Base-by-base conservation (phyloP, 2,329 filamentous ascomycete species). In the Fusarium sarcochroum region DNA sequence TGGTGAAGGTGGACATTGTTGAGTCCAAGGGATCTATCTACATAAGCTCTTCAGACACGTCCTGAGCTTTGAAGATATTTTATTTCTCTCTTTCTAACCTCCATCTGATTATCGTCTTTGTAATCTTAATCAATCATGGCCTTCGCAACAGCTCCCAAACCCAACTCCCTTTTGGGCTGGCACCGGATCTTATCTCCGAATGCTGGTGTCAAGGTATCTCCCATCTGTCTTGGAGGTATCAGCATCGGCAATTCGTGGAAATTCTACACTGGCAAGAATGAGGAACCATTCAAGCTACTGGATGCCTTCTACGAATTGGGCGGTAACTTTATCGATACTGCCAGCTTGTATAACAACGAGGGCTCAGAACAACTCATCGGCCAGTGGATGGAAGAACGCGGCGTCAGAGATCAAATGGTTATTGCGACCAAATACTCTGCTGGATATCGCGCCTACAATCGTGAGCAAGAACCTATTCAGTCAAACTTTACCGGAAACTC, bases 251-350 rank as follows among this genome's bases (percentile, higher is more conserved):
- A 60, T 13, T 55, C 65, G 6, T 74, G 71, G 70, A 52, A 48
- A 21, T 49, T 56, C 1, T n/a, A 48, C 35, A 48, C 42, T 4
- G 71, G 69, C 75, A 88, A 89, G 71, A 68, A 60, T 15, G 82
- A 85, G 42, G 75, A 79, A 11, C 77, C 84, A 2, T 88, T 88
- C 70, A 80, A 81, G 37, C 80, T 90, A n/a, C 80, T 90, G 1
- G 87, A 89, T 63, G 80, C 81, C 55, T 89, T 83, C 76, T 83
- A 80, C 55, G 79, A 80, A 14, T 77, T 82, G 1, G 88, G 87
- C 4, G 88, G 88, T 5, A 90, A 89, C 76, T 89, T 90, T 75
- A 87, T 90, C 70, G 88, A 90, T 72, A 89, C 86, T 1, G 69
- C 83, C 34, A 84, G 81, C 75, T 80, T 80, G 66, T 87, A 87